Base-by-base conservation (phyloP, 345 rosid genomes). In the Aquilaria sinensis region DNA sequence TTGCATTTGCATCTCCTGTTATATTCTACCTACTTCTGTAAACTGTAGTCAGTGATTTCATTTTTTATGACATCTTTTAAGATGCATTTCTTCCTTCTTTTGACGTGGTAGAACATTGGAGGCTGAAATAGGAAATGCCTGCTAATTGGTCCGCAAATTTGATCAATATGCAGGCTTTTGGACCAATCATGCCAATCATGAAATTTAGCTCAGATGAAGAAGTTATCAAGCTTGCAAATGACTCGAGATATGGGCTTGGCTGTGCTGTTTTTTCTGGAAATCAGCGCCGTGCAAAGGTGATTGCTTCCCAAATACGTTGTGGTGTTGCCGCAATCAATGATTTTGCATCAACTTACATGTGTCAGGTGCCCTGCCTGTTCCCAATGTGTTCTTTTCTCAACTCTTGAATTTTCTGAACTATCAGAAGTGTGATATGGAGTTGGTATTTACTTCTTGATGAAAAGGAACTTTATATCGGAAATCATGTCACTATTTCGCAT, bases 101-200 rank as follows among this genome's bases (percentile, higher is more conserved):
- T 54, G 45, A 31, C 15, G 23, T 45, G 37, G 23, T 23, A 37
- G 43, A 37, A 7, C 1, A 37, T 37, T 37, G 43, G 43, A 37
- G 43, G 8, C 43, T 37, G 43, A 37, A 9, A 37, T 37, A 37
- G 23, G 15, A 33, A 33, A 13, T 33, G 16, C 58, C 16, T 47
- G 43, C 64, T 58, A 51, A 68, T 57, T 57, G 32, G 33, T 30
- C 10, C 15, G 31, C 45, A 61, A 66, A 50, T 53, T 66, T 33
- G 65, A n/a, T 29, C 51, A 34, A 47, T 29, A 58, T 70, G 73
- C 86, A 94, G 99, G 75, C 97, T 61, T 94, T 94, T 77, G 99
- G 99, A 69, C 99, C 99, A 50, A 88, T 94, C 63, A 86, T 94
- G 90, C 96, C 99, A 14, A 90, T 94, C 54, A 94, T 94, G 99